Percentiles rank a stretch among this genome's conserved stretches.
phyloP scores from a whole-genome alignment of 2,329 filamentous ascomycete species.

The Colletotrichum graminicola region DNA sequence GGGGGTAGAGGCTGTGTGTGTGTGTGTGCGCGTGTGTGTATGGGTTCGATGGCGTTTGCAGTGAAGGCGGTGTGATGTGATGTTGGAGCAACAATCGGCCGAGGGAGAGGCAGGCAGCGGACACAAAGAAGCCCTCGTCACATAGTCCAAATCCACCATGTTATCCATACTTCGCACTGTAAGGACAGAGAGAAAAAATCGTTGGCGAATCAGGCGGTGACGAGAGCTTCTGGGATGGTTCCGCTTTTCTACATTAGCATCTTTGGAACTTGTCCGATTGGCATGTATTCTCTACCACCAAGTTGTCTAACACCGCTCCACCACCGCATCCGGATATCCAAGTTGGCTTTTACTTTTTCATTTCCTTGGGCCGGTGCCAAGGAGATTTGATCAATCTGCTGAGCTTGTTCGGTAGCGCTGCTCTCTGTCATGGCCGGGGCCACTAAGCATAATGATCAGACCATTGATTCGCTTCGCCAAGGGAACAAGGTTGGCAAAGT shows the following conservation, averaged over 20 bases:
- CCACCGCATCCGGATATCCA: too few relatives aligned
- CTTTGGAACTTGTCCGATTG: slow-evolving; percentile 20
- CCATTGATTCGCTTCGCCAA: too few relatives aligned
- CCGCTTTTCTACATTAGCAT: slow-evolving; percentile 20
- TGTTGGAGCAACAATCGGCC: background rate
- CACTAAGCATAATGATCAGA: too few relatives aligned
- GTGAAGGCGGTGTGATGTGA: slow-evolving; percentile 9
- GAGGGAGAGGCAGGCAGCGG: too few relatives aligned
- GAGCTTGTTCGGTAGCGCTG: too few relatives aligned
- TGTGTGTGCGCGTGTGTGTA: background rate
- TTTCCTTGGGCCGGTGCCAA: too few relatives aligned
- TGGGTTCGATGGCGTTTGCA: slow-evolving; percentile 18
- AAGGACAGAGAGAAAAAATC: background rate
- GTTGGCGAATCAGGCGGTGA: slow-evolving; percentile 14
- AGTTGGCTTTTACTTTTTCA: too few relatives aligned
- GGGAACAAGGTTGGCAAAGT: background rate
- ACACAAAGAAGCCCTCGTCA: slow-evolving; percentile 31
- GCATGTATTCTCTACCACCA: background rate
- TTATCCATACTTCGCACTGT: background rate
- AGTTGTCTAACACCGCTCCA: too few relatives aligned
- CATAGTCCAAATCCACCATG: slow-evolving; percentile 9
- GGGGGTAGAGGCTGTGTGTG: background rate
- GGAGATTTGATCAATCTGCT: too few relatives aligned
- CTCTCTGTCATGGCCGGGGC: too few relatives aligned
- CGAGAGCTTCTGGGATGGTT: background rate